Base-by-base conservation (phyloP, 495 filamentous ascomycete genomes). In the Penicillium steckii region DNA sequence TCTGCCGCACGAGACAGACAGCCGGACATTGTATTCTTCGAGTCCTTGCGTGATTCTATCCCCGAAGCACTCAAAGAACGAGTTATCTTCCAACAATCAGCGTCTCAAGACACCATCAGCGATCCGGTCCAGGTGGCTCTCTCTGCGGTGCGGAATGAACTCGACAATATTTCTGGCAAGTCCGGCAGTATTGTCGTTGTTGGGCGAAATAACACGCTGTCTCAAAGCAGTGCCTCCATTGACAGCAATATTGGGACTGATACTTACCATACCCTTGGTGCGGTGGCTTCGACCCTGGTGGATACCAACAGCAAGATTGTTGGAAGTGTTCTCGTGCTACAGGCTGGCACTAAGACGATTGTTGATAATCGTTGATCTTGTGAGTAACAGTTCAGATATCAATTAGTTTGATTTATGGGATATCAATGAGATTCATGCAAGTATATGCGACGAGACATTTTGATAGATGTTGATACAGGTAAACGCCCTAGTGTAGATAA, bases 141-240 rank as follows among this genome's bases (percentile, higher is more conserved):
- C 5, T 48, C 55, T 8, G 40, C 52, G 18, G 86, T 86, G 0
- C 74, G 78, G 30, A 69, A 77, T 21, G 85, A 87, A 50, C 75
- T 92, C 4, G 81, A 79, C 0, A 79, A 81, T 38, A 77, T 76
- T 25, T 67, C 77, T 0, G 77, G 76, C 54, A 95, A 93, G 50
- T 83, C 86, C 1, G 89, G 91, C 2, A 90, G 93, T 63, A 73
- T 96, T 18, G 71, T 96, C 3, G 77, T 97, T 1, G 71, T 95
- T 2, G 91, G 90, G 1, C 76, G 78, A 10, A 65, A 67, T 62
- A 52, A 49, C 27, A 37, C 53, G 23, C 50, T 62, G 8, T 59
- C 58, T 13, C 46, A 55, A 8, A 26, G 60, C 4, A 46, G 48
- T 0, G 15, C 41, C 3, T 43, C 59, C 1, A 52, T 24, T 2